Evolutionary conservation across 208 protist genomes (phyloP).

Genomic region (Leishmania martiniquensis): DNA sequence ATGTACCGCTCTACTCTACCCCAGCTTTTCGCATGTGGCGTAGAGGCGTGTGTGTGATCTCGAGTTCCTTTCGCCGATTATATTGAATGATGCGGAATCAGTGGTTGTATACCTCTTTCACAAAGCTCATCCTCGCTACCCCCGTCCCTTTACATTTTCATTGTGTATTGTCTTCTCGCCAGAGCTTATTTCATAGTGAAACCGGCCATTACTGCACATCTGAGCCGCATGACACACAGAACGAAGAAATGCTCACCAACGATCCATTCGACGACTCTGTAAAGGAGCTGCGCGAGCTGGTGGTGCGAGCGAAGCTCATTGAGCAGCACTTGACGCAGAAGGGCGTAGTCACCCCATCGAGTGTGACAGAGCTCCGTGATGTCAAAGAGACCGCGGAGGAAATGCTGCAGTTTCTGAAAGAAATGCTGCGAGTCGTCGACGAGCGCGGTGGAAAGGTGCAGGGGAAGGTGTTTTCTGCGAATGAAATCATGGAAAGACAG

Average conservation of each 20-base stretch:
- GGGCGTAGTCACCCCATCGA: conserved; percentile 51
- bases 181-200: background rate
- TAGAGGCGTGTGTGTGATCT: background rate
- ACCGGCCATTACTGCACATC: background rate
- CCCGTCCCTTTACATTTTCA: background rate
- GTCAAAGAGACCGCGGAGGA: conserved; percentile 52
- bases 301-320: conserved; percentile 54
- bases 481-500: conserved; percentile 84
- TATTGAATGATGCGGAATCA: background rate
- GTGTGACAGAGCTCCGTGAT: conserved; percentile 43
- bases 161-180: background rate
- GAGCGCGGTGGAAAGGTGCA: conserved; percentile 68
- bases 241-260: conserved; percentile 23
- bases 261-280: conserved; percentile 86
- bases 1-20: background rate
- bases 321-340: conserved; percentile 52
- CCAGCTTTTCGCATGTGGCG: background rate
- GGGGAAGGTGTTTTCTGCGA: conserved; percentile 77
- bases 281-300: conserved; percentile 56
- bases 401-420: conserved; percentile 55
- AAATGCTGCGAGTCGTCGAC: conserved; percentile 67
- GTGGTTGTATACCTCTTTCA: background rate
- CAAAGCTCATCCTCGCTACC: background rate
- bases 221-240: background rate
- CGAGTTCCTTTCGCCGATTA: background rate